phyloP scores from a whole-genome alignment of 345 rosid species.

The Acer campestre region DNA sequence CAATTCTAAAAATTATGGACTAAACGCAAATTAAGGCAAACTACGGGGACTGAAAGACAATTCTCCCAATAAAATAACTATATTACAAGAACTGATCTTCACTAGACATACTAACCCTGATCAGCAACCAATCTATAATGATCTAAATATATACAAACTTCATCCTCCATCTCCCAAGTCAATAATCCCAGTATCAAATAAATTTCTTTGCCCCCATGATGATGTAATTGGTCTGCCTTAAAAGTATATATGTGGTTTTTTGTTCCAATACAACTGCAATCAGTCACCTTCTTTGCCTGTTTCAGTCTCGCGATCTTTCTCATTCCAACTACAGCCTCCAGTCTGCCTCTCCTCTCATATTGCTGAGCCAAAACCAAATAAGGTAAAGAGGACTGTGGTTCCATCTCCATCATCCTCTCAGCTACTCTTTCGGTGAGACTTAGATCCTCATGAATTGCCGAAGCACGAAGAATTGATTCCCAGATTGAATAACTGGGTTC shows the following conservation, averaged over 20 bases:
- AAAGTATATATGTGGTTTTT: conserved; percentile 43
- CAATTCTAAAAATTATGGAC: too few relatives aligned
- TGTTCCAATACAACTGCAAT: conserved; percentile 62
- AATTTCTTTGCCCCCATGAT: conserved; percentile 52
- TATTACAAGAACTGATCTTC: too few relatives aligned
- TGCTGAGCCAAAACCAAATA: conserved; percentile 47
- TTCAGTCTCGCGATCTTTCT: conserved; percentile 44
- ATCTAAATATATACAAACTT: conserved; percentile 13
- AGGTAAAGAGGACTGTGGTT: conserved; percentile 47
- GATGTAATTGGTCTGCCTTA: conserved; percentile 46
- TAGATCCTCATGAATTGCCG: conserved; percentile 34
- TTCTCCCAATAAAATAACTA: too few relatives aligned
- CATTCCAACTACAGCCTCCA: conserved; percentile 64
- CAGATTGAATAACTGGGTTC: conserved; percentile 47
- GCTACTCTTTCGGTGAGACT: conserved; percentile 47
- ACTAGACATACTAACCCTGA: neutral
- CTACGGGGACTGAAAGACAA: too few relatives aligned
- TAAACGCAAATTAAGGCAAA: too few relatives aligned
- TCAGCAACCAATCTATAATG: conserved; percentile 1
- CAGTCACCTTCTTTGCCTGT: conserved; percentile 32
- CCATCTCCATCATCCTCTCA: conserved; percentile 43
- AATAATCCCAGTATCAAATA: conserved; percentile 42
- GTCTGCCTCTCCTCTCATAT: conserved; percentile 58
- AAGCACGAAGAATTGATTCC: conserved; percentile 47
- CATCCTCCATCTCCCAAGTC: conserved; percentile 50